phyloP scores from a whole-genome alignment of 1,284 basidiomycete species.

The Gomphus sp. region DNA sequence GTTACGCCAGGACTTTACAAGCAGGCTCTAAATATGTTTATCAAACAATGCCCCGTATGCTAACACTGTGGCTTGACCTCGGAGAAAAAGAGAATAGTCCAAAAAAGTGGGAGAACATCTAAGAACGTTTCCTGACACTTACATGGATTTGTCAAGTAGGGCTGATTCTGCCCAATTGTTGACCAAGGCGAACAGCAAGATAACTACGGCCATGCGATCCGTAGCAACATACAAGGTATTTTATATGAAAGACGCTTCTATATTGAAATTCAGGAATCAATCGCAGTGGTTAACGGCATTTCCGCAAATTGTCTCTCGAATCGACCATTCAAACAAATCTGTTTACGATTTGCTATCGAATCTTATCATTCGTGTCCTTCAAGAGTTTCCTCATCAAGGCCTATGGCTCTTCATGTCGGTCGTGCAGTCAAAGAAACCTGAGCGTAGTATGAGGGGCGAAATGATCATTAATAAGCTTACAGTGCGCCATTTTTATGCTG shows the following conservation, averaged over 20 bases:
- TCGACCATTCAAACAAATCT: slow-evolving; percentile 69
- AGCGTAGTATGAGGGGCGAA: slow-evolving; percentile 55
- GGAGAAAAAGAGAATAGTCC: slow-evolving; percentile 20
- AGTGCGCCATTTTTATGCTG: slow-evolving; percentile 29
- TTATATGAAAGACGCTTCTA: background rate
- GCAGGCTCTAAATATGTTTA: slow-evolving; percentile 95
- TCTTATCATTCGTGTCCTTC: slow-evolving; percentile 71
- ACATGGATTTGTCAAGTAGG: slow-evolving; percentile 10
- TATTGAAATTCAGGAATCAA: background rate
- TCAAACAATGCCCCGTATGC: slow-evolving; percentile 87
- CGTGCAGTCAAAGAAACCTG: slow-evolving; percentile 71
- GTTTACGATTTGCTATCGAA: slow-evolving; percentile 60
- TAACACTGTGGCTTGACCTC: slow-evolving; percentile 93
- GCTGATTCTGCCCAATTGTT: slow-evolving; percentile 33
- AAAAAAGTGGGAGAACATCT: background rate
- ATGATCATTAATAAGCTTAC: slow-evolving; percentile 59
- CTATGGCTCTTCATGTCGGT: slow-evolving; percentile 92
- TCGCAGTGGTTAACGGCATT: slow-evolving; percentile 91
- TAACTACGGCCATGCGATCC: slow-evolving; percentile 46
- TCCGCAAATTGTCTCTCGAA: slow-evolving; percentile 93
- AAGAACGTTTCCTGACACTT: background rate
- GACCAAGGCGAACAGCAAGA: slow-evolving; percentile 44
- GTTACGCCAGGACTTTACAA: slow-evolving; percentile 69
- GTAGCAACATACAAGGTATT: slow-evolving; percentile 72
- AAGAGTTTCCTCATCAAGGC: slow-evolving; percentile 83